phyloP scores from a whole-genome alignment of 768 basidiomycete genomes.

The Pleurotus giganteus region DNA sequence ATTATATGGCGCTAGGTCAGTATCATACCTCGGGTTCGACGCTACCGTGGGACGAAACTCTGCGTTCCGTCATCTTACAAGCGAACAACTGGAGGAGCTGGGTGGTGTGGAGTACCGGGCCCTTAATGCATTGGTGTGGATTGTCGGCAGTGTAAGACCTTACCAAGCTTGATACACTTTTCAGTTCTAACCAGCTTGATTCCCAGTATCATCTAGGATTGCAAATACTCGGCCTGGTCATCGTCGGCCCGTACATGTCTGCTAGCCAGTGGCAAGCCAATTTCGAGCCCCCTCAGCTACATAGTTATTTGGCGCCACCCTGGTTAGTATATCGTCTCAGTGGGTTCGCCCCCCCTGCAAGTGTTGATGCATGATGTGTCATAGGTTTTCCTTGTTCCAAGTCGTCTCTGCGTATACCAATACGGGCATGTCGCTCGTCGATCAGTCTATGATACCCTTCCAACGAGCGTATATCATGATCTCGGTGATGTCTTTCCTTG shows the following conservation, averaged over 20 bases:
- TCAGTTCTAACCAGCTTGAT: slow-evolving; percentile 1
- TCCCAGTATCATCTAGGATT: slow-evolving; percentile 72
- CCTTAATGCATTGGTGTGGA: slow-evolving; percentile 63
- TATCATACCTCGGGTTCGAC: slow-evolving; percentile 83
- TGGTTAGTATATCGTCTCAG: slow-evolving; percentile 60
- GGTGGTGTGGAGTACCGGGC: slow-evolving; percentile 95
- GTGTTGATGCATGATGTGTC: neutral
- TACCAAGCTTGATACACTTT: neutral
- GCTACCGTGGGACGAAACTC: slow-evolving; percentile 82
- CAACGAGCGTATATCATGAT: slow-evolving; percentile 84
- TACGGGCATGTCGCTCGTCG: slow-evolving; percentile 82
- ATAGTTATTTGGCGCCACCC: slow-evolving; percentile 50
- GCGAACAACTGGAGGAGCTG: slow-evolving; percentile 85
- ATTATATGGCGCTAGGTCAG: slow-evolving; percentile 44
- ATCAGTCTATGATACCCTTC: slow-evolving; percentile 91
- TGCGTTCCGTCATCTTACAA: slow-evolving; percentile 60
- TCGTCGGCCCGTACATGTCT: slow-evolving; percentile 82
- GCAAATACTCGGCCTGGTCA: slow-evolving; percentile 69
- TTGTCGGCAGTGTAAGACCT: slow-evolving; percentile 65
- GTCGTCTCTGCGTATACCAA: slow-evolving; percentile 87
- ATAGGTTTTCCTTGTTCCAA: slow-evolving; percentile 84
- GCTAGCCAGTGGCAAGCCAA: slow-evolving; percentile 53
- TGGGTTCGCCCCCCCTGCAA: neutral
- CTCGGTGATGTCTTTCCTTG: slow-evolving; percentile 63
- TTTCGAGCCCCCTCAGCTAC: slow-evolving; percentile 59